Evolutionary conservation across 2,329 filamentous ascomycete genomes (phyloP).

Genomic region (Coniosporium tulheliwenetii): DNA sequence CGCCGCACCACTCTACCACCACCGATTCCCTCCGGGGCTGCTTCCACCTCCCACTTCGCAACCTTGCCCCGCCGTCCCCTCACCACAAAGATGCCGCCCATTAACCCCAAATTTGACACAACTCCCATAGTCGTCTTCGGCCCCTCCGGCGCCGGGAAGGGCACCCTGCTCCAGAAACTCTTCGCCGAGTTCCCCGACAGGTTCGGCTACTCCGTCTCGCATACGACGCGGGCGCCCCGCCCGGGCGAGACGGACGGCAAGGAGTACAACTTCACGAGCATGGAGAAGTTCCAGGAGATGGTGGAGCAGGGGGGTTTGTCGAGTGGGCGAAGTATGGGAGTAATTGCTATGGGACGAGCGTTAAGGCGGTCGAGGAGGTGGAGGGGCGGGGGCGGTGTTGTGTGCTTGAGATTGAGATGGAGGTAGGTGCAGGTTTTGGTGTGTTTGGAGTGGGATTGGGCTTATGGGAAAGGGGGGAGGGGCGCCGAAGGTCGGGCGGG

Average conservation of each 20-base stretch:
- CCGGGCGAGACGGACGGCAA: constrained; percentile 58
- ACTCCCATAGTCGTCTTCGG: constrained; percentile 64
- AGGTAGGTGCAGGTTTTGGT: constrained; percentile 35
- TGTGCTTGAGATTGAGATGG: constrained; percentile 93
- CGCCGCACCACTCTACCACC: no score
- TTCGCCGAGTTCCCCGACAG: constrained; percentile 50
- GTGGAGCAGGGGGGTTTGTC: constrained; percentile 61
- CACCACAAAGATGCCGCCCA: neutral
- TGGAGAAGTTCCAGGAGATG: constrained; percentile 51
- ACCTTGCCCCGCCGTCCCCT: neutral
- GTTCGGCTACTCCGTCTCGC: constrained; percentile 44
- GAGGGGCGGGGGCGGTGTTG: constrained; percentile 57
- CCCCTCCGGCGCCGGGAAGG: constrained; percentile 68
- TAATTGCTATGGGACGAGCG: constrained; percentile 77
- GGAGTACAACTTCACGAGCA: constrained; percentile 67
- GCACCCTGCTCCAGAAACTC: constrained; percentile 59
- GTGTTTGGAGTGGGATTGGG: neutral
- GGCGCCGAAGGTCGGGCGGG: neutral
- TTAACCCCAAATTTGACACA: constrained; percentile 1
- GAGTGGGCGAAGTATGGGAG: constrained; percentile 76
- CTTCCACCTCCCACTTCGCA: neutral
- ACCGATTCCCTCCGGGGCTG: no score
- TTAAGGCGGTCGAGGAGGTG: constrained; percentile 57
- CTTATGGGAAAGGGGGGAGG: neutral
- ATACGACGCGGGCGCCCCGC: constrained; percentile 70